Evolutionary conservation across 495 filamentous ascomycete species (phyloP), one percentile per base, ranked within the genome.

Genomic region (Penicillium canescens): DNA sequence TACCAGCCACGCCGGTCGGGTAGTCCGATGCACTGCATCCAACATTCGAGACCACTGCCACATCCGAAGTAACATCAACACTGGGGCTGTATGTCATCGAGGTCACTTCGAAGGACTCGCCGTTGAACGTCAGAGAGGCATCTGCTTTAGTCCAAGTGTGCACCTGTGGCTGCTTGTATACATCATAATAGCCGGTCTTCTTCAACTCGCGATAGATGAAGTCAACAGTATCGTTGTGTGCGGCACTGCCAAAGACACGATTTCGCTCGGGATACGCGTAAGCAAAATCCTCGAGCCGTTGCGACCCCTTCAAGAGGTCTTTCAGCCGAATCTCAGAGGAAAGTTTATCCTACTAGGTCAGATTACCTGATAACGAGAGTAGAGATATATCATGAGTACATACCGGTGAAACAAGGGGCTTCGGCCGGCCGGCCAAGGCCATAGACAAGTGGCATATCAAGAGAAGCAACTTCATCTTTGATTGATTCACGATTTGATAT

Each of bases 211-310:
- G 63, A 56, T 81, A 81, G 58, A 90, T 62, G 54, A 77, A 90
- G 38, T 87, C 72, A 49, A 87, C 78, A 0, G 83, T 90, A 54
- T 76, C 74, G 36, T 85, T 80, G 68, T 90, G 87, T 31, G 84
- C 85, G 6, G 62, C 56, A 16, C 77, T 68, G 24, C 86, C 84
- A 59, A 87, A 85, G 20, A 83, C 81, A 42, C 86, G 75, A 57
- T 82, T 83, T 23, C 72, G 68, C 28, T 74, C 70, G 0, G 74
- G 69, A 43, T 69, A 66, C 20, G 71, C 52, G 55, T 80, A 79
- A 9, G 78, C 78, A 42, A 81, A 70, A 49, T 70, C 62, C 55
- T 79, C 63, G 18, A 79, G 75, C 13, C 56, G 52, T 56, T 74
- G 60, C 7, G 74, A 49, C 3, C 73, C 68, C 1, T 65, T 60